Base-by-base conservation (phyloP, 2,329 filamentous ascomycete genomes). In the Phoma sp. region DNA sequence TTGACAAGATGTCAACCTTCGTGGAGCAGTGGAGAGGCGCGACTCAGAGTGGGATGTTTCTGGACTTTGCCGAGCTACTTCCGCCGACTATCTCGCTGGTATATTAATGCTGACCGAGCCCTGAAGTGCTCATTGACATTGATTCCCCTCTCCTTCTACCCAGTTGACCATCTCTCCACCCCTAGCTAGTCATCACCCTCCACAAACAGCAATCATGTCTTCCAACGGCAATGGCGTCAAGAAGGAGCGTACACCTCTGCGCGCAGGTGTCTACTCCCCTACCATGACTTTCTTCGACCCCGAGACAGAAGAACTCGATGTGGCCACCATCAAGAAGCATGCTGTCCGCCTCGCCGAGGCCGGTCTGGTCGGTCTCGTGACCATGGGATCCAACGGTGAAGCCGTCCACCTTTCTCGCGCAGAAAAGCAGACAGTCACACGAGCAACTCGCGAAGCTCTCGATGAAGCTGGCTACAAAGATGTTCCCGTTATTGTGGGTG, bases 221-320 rank as follows among this genome's bases (percentile, higher is more conserved):
- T 51, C 67, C 41, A 74, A 75, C 63, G 70, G 73, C 60, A 74
- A 78, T 70, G 76, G 71, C 64, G 53, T 71, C 51, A 51, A 66
- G 56, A 70, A 65, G 55, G 58, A 77, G 57, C 76, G 75, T 56
- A 83, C 80, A n/a, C 82, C 88, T 61, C 84, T 96, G 51, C 88
- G 89, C 39, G 88, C 88, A 69, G 91, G 91, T 73, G 92, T 95
- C 74, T 96, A 95, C 76, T 90, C 90, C 57, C 92, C 92, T 24
- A 94, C 90, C 57, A 91, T 95, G 87, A 96, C 91, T 69, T 96
- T 96, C 76, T 96, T 96, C 81, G 81, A 94, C 77, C 83, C 88
- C 6, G 84, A 88, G 62, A 95, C 90, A 40, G 92, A 96, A 77
- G 90, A 95, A 43, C 83, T 96, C 67, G 92, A 96, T 71, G 86